Percentiles rank a stretch among this genome's conserved stretches.
phyloP scores from a whole-genome alignment of 2,329 filamentous ascomycete species.

The Falciphora oryzae region DNA sequence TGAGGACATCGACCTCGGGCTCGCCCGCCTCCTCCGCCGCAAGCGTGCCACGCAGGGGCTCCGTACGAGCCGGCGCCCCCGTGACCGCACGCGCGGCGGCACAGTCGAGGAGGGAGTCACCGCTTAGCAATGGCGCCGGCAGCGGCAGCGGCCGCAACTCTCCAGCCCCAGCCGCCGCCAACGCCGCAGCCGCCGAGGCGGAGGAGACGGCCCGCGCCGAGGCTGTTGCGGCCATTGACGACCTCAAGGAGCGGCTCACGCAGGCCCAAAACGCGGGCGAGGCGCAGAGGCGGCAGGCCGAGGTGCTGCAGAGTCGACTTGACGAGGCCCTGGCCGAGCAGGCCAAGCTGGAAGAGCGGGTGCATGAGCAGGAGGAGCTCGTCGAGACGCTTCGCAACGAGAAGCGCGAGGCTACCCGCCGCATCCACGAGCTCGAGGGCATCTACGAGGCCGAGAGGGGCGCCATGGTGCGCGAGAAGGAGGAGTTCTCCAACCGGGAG shows the following conservation, averaged over 20 bases:
- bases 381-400: constrained; percentile 77
- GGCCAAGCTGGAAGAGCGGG: constrained; percentile 76
- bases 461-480: constrained; percentile 84
- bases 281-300: constrained; percentile 75
- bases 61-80: constrained; percentile 57
- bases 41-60: constrained; percentile 52
- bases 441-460: constrained; percentile 89
- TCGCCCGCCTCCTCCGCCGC: constrained; percentile 35
- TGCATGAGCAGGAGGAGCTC: constrained; percentile 80
- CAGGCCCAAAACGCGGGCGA: constrained; percentile 74
- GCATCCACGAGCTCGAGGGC: constrained; percentile 85
- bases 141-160: constrained; percentile 20
- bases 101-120: constrained; percentile 46
- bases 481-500: constrained; percentile 75
- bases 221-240: constrained; percentile 71
- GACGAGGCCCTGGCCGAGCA: constrained; percentile 84
- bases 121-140: constrained; percentile 28
- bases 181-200: constrained; percentile 34
- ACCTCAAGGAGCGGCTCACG: constrained; percentile 75
- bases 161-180: constrained; percentile 27
- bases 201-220: constrained; percentile 75
- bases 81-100: constrained; percentile 69
- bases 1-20: constrained; percentile 44
- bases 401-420: constrained; percentile 74
- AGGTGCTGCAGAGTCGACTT: constrained; percentile 77